A percentile compares a stretch with the other conserved stretches of the same genome.
phyloP scores from a whole-genome alignment of 495 filamentous ascomycete species.

The Xylaria sp. region DNA sequence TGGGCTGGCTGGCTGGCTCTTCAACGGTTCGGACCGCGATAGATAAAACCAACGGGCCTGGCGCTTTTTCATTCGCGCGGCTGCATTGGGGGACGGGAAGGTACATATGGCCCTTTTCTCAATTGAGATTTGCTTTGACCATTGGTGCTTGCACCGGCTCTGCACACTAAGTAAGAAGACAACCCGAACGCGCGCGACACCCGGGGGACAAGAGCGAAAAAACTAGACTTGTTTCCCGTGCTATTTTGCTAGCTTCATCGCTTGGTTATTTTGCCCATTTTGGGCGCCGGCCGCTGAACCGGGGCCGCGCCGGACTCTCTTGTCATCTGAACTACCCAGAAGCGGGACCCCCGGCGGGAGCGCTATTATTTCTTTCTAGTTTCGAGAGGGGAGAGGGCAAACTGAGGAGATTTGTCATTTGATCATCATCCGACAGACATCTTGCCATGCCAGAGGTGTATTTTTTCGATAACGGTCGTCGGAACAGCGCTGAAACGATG shows the following conservation, averaged over 20 bases:
- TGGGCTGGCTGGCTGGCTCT: too few relatives aligned
- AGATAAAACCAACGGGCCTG: not conserved
- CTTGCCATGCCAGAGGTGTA: not conserved
- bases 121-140: not conserved
- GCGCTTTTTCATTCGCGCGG: not conserved
- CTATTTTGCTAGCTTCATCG: not conserved
- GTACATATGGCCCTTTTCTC: not conserved
- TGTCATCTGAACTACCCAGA: not conserved
- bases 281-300: not conserved
- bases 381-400: not conserved
- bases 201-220: too few relatives aligned
- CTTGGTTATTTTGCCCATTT: not conserved
- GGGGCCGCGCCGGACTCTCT: conserved; percentile 12
- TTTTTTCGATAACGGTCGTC: not conserved
- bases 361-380: not conserved
- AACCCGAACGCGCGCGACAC: not conserved
- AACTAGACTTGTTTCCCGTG: not conserved
- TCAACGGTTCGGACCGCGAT: not conserved
- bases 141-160: not conserved
- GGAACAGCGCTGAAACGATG: not conserved
- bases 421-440: not conserved
- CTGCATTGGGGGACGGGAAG: not conserved
- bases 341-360: not conserved
- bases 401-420: not conserved
- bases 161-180: not conserved